Base-by-base conservation (phyloP, 164 flowering plant species). In the Litsea cubeba region DNA sequence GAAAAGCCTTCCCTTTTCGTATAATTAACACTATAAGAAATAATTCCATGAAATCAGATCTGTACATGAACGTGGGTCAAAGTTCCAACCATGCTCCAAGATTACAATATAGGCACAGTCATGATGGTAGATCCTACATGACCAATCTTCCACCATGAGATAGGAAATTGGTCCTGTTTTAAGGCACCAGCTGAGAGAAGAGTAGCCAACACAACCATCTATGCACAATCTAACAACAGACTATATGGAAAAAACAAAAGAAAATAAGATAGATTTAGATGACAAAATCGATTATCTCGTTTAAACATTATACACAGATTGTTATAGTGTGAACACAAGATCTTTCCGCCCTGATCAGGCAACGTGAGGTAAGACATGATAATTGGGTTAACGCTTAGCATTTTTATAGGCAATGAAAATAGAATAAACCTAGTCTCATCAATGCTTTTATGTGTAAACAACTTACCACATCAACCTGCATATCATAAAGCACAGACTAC, bases 391-490 rank as follows among this genome's bases (percentile, higher is more conserved):
- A 54, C 20, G 17, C 6, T 15, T 3, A 54, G 18, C 5, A 0
- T 54, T 20, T 54, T 14, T 15, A 54, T 3, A 40, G 46, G 46
- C 46, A 40, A 40, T 40, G 46, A 40, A 40, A 8, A 40, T 8
- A 40, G 46, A 40, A 40, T 40, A 40, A 40, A 40, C 46, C 5
- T 24, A 63, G n/a, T 63, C 58, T 63, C 58, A 73, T 1, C 32
- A 73, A 57, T 51, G 50, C 23, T 17, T 22, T 35, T 22, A 25
- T 24, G 24, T 69, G 7, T n/a, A 32, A 1, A 22, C 11, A 25
- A 78, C 88, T 86, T 83, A 93, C 99, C 88, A 93, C 97, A 77
- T 93, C 91, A 70, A 94, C 93, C 63, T 81, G 85, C 98, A 95
- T 93, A 78, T 93, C 99, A 62, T 97, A 89, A 5, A 95, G 91